Evolutionary conservation across 768 basidiomycete genomes (phyloP).

Genomic region (Calvatia gigantea): DNA sequence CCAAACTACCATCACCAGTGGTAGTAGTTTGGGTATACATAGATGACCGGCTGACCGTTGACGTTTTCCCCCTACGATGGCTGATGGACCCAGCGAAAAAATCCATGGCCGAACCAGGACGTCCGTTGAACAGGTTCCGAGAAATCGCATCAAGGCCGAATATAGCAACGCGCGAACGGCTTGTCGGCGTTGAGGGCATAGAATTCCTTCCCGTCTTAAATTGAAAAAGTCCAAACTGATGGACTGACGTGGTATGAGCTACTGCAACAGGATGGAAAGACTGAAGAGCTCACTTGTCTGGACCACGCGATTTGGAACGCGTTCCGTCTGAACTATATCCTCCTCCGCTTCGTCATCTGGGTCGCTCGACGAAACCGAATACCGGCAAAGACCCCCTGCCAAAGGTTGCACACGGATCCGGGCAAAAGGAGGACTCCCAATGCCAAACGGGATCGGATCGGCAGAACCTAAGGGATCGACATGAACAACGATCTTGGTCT

Average conservation of each 20-base stretch:
- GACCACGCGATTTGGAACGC: conserved; percentile 71
- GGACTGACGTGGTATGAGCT: conserved; percentile 44
- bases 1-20: conserved; percentile 62
- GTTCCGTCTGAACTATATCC: conserved; percentile 75
- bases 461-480: conserved; percentile 76
- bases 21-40: conserved; percentile 67
- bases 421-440: conserved; percentile 69
- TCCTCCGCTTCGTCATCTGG: conserved; percentile 73
- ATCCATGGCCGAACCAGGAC: conserved; percentile 63
- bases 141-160: conserved; percentile 90
- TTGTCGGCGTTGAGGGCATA: conserved; percentile 82
- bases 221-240: conserved; percentile 86
- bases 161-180: conserved; percentile 76
- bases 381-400: conserved; percentile 79
- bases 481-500: conserved; percentile 89
- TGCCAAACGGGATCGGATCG: conserved; percentile 74
- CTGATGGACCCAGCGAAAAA: conserved; percentile 74
- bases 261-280: neutral
- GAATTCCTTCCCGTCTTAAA: conserved; percentile 75
- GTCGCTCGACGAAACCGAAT: conserved; percentile 71
- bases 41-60: conserved; percentile 65
- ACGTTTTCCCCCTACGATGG: conserved; percentile 66
- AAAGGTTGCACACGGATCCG: conserved; percentile 80
- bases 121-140: conserved; percentile 77
- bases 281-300: conserved; percentile 65